Evolutionary conservation across 345 rosid genomes (phyloP), one percentile per base, ranked within the genome.

Genomic region (Raphanus raphanistrum): DNA sequence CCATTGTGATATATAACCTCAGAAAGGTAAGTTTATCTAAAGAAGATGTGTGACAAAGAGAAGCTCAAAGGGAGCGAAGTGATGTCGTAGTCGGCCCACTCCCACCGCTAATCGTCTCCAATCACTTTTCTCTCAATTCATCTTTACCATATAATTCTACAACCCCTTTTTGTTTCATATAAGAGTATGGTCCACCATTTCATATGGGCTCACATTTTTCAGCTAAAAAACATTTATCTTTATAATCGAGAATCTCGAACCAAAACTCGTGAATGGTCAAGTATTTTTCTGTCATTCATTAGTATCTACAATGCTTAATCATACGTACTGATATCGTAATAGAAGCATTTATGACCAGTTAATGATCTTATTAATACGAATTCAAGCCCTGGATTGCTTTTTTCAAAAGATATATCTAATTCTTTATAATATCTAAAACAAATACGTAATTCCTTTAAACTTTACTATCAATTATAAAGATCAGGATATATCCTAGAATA

Each of bases 81-180:
- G 26, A 52, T 16, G 59, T 52, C 78, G 17, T 68, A 72, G 38
- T 78, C 81, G 69, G 73, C 81, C 73, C 81, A 67, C 25, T 72
- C 77, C 73, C 69, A 78, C 77, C 77, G 81, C 70, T 72, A 48
- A 78, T 78, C 73, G 29, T 73, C 78, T 67, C 82, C 78, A 73
- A 61, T 79, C 74, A 35, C 59, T 68, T 68, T 58, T 68, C 69
- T 45, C 52, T 60, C 65, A 52, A 3, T 78, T 78, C 38, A 29
- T 78, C 76, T 31, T 77, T 71, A 65, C 76, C 76, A 78, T 78
- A 78, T 78, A 59, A 59, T 60, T 72, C 68, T 58, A 4, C 57
- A 25, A 25, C 26, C 6, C 36, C 33, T 2, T 11, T 67, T 72
- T 66, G 32, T 72, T 67, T 60, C 28, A 16, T 52, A 1, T 59